Evolutionary conservation across 352 stramenopile species (phyloP), one percentile per base, ranked within the genome.

Genomic region (Phytophthora rubi): DNA sequence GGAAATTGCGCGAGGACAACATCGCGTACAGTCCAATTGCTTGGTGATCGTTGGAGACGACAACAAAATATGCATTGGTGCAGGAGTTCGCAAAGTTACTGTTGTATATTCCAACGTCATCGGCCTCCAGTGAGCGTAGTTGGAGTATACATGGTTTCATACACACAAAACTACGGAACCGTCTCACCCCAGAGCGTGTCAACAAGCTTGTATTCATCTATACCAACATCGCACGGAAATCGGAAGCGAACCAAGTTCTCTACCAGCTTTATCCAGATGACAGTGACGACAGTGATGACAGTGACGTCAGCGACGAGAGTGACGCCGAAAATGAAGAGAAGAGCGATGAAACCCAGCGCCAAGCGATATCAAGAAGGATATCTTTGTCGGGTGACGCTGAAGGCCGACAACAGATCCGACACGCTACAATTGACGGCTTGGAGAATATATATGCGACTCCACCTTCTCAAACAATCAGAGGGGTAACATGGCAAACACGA

Each of bases 161-260:
- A 3, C 52, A 73, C 12, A 63, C 59, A 6, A 53, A 63, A 9
- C 21, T 57, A 13, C 45, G 58, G 2, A 69, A 73, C 52, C 42
- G 66, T 1, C 55, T 73, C 4, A 53, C 57, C 6, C 28, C 61
- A 37, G 62, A 75, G 33, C 55, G 62, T 9, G 58, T 61, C 0
- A 62, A 75, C 33, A 75, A 75, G 21, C 45, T 66, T 7, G 54
- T 75, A 3, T 75, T 70, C 16, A 18, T 75, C 1, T 75, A 71
- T 39, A 56, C 51, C 10, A 75, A 75, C 21, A 60, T 71, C 15
- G 48, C 28, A 12, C 12, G 26, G 26, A 30, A 30, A 30, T 30
- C 26, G 2, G 26, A 59, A 9, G 32, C 37, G 13, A 53, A 71
- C 39, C 61, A 67, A 23, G 21, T 71, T 9, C 15, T 75, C 15